Conservation (phyloP, 1,284 basidiomycete species). For the Chalciporus sp. region DNA sequence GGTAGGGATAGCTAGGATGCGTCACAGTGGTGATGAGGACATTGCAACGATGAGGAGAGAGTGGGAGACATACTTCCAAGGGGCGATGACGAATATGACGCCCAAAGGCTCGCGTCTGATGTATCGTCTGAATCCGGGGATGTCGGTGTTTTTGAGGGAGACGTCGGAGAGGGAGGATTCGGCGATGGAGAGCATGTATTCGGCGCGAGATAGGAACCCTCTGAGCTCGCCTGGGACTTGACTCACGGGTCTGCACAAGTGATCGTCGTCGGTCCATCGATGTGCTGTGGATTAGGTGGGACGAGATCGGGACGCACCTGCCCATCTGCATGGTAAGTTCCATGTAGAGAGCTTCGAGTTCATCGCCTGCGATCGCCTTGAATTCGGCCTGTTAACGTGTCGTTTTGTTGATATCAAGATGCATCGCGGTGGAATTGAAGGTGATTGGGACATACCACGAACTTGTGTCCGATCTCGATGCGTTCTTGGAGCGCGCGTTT, state of each 20-base stretch:
- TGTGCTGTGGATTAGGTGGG: neutral
- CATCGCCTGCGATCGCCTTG: constrained; percentile 50
- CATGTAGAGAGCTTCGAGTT: constrained; percentile 23
- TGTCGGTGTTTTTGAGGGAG: constrained; percentile 73
- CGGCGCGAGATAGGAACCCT: constrained; percentile 80
- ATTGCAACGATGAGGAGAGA: too few species aligned
- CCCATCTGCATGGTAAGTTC: constrained; percentile 85
- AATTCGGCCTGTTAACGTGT: constrained; percentile 64
- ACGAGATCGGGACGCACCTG: constrained; percentile 44
- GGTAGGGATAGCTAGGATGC: constrained; percentile 76
- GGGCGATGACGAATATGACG: constrained; percentile 84
- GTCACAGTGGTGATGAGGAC: neutral
- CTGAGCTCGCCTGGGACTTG: constrained; percentile 80
- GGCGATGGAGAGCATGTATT: constrained; percentile 87
- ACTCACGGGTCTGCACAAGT: constrained; percentile 65
- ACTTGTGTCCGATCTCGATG: constrained; percentile 73
- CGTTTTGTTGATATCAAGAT: neutral
- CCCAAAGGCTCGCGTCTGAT: constrained; percentile 86
- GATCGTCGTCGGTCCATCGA: neutral
- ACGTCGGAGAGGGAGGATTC: constrained; percentile 77
- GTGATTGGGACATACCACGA: constrained; percentile 56
- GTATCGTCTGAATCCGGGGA: constrained; percentile 79
- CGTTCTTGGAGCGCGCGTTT: constrained; percentile 70
- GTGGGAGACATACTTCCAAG: constrained; percentile 77
- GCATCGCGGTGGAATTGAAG: neutral